Evolutionary conservation across 768 basidiomycete genomes (phyloP), one percentile per base, ranked within the genome.

Genomic region (Mycena chlorophos): DNA sequence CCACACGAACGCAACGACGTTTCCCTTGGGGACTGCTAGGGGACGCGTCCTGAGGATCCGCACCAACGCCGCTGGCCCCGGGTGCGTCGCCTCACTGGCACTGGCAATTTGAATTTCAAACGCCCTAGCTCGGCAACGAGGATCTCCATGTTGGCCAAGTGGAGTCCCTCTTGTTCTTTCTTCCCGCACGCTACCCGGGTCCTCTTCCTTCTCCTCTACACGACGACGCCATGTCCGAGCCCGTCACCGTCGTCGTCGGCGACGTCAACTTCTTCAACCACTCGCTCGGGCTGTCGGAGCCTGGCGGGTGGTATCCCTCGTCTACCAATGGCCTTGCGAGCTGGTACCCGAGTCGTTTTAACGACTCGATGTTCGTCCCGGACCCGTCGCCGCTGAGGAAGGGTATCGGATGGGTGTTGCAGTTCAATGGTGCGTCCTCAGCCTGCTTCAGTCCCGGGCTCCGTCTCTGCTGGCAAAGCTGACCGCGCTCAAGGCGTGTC

Each of bases 171-270:
- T n/a, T n/a, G n/a, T n/a, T n/a, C n/a, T n/a, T n/a, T n/a, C n/a
- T n/a, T n/a, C n/a, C n/a, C n/a, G n/a, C n/a, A n/a, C n/a, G n/a
- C n/a, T n/a, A n/a, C n/a, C n/a, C n/a, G n/a, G n/a, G n/a, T n/a
- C n/a, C n/a, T n/a, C n/a, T n/a, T n/a, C n/a, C n/a, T n/a, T n/a
- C n/a, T n/a, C n/a, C n/a, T n/a, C n/a, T n/a, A n/a, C n/a, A n/a
- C n/a, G n/a, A n/a, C n/a, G n/a, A n/a, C n/a, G n/a, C n/a, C n/a
- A 54, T 54, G 52, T 39, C 54, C 26, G 54, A 55, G 3, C 13
- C 47, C 20, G 54, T 55, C 20, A 55, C 54, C 37, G 42, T 49
- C 29, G 12, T 55, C 12, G 49, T 55, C 38, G 40, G 40, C 22
- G 38, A 49, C 37, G 17, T 4, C 37, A 25, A 42, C 25, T n/a